Percentiles rank a stretch among this genome's conserved stretches.
Evolutionary conservation across 1,139 yeast genomes (phyloP).

Genomic region (Candida mesenterica): DNA sequence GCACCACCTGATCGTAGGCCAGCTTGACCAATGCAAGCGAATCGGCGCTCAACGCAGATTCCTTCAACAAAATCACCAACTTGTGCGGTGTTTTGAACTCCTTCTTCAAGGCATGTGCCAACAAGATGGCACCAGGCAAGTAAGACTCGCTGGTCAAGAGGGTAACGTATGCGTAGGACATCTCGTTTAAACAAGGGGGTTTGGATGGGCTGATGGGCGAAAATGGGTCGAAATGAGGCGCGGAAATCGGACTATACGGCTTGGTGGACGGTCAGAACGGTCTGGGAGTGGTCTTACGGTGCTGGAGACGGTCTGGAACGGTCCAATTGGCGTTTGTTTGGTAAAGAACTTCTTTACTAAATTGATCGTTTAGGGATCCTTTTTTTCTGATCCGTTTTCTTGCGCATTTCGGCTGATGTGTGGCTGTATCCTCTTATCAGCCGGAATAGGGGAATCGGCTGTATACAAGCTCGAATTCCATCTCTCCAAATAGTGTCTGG

Average conservation of each 20-base stretch:
- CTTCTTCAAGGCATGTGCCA: conserved; percentile 23
- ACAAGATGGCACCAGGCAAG: conserved; percentile 31
- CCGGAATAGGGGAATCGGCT: background rate
- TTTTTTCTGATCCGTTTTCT: background rate
- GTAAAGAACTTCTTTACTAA: background rate
- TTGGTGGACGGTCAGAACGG: no score
- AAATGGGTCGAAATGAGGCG: no score
- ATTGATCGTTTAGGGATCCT: background rate
- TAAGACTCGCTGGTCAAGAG: conserved; percentile 29
- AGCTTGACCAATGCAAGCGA: conserved; percentile 18
- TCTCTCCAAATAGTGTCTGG: no score
- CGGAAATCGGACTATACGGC: no score
- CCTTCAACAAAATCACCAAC: conserved; percentile 24
- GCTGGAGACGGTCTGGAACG: background rate
- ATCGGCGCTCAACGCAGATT: conserved; percentile 16
- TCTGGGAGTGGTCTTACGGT: no score
- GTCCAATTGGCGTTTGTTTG: background rate
- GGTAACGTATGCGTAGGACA: conserved; percentile 30
- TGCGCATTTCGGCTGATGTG: no score
- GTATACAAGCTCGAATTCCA: no score
- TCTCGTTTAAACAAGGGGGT: conserved; percentile 7
- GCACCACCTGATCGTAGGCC: conserved; percentile 26
- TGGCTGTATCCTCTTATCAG: no score
- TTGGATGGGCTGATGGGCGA: no score
- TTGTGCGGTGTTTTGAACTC: conserved; percentile 19